Base-by-base conservation (phyloP, 495 filamentous ascomycete genomes). In the Collariella sp. region DNA sequence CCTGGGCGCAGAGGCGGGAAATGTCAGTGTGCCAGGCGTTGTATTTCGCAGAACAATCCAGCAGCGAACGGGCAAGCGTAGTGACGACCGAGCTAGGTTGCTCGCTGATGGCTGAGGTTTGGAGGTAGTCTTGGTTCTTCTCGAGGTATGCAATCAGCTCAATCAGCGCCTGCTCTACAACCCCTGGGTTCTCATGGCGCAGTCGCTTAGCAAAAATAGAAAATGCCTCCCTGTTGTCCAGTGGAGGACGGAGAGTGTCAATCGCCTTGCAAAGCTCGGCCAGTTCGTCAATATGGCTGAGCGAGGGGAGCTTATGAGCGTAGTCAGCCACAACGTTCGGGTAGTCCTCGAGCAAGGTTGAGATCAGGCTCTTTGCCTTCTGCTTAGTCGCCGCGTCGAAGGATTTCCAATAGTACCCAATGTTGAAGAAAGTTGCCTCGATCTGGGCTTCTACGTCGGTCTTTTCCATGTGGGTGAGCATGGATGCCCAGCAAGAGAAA, bases 361-460 rank as follows among this genome's bases (percentile, higher is more conserved):
- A 70, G 36, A 96, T 73, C 59, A 90, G 75, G 20, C 76, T 70
- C 46, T 78, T 70, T 1, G 82, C 83, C 42, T 70, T 72, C 9
- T 74, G 57, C 58, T 78, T 83, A 5, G 84, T 83, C 3, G 71
- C 63, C 16, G 76, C 71, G 18, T 83, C 77, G 50, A 96, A 84
- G 2, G 55, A 74, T 0, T 72, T 59, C 90, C 93, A 97, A 60
- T 91, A 83, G 55, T 82, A 83, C 13, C 86, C 80, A 36, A 97
- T 80, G 50, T 95, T 83, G 23, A 89, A 87, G 54, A 96, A 86
- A 0, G 90, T 95, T 55, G 88, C 86, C 58, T 95, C 89, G 16
- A 97, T 69, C 47, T 95, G 74, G 24, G 79, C 74, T 45, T 80
- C 82, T n/a, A 94, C 72, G 57, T 95, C 90, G 18, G 88, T 83